Evolutionary conservation across 2,329 filamentous ascomycete genomes (phyloP).

Genomic region (Colletotrichum salicis): DNA sequence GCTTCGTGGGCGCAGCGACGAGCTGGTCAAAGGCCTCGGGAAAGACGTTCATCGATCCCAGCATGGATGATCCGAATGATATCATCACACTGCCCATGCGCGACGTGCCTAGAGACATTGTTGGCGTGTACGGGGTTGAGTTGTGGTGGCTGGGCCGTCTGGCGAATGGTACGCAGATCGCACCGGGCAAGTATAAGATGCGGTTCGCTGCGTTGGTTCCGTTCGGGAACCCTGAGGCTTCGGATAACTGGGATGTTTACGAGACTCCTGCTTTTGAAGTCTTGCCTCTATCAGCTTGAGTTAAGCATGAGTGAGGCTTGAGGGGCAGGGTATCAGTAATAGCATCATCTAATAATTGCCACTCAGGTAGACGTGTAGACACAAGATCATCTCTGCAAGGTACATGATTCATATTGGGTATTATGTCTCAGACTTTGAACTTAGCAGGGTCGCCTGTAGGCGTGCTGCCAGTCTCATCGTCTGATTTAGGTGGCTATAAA

Average conservation of each 20-base stretch:
- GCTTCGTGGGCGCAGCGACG: slow-evolving; percentile 56
- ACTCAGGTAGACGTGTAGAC: not conserved
- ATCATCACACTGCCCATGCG: slow-evolving; percentile 51
- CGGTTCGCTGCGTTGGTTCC: slow-evolving; percentile 29
- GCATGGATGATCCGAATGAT: slow-evolving; percentile 48
- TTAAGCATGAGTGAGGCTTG: not conserved
- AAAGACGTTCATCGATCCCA: slow-evolving; percentile 49
- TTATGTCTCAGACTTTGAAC: slow-evolving; percentile 13
- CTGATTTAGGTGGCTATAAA: slow-evolving; percentile 20
- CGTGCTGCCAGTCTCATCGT: not conserved
- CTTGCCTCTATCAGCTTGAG: not conserved
- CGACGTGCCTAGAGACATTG: slow-evolving; percentile 46
- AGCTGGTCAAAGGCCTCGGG: slow-evolving; percentile 48
- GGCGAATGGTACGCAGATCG: slow-evolving; percentile 53
- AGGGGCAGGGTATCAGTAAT: no score
- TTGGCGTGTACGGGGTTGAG: slow-evolving; percentile 34
- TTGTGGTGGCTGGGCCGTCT: slow-evolving; percentile 57
- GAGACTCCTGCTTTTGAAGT: slow-evolving; percentile 41
- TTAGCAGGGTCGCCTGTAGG: not conserved
- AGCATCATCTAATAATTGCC: no score
- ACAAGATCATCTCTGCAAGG: not conserved
- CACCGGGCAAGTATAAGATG: slow-evolving; percentile 51
- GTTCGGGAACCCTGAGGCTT: slow-evolving; percentile 24
- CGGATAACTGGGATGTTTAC: slow-evolving; percentile 32
- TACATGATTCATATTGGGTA: not conserved